phyloP scores from a whole-genome alignment of 306 rosid genomes.

The Cucumis melo region DNA sequence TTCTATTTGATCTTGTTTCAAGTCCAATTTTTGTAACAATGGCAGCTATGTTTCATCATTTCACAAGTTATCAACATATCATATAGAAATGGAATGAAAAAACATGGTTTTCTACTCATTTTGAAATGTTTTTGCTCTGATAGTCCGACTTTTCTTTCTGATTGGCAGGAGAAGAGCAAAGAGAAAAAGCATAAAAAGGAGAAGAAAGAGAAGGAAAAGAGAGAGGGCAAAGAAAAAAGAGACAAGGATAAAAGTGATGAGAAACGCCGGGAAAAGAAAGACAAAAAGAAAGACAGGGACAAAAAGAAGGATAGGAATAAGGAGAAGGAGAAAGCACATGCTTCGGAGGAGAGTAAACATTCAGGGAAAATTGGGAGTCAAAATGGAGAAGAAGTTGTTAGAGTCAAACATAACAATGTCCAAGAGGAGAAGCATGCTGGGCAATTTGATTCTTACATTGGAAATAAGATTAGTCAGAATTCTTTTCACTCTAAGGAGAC shows the following conservation, averaged over 20 bases:
- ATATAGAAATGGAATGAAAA: neutral
- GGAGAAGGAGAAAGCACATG: conserved; percentile 34
- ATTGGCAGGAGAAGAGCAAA: conserved; percentile 58
- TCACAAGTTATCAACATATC: neutral
- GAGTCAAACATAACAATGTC: conserved; percentile 27
- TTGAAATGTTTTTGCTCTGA: neutral
- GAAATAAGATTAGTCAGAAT: conserved; percentile 41
- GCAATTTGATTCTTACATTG: conserved; percentile 31
- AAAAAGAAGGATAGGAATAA: conserved; percentile 48
- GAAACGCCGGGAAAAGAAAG: conserved; percentile 63
- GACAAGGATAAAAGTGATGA: conserved; percentile 62
- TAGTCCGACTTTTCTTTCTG: neutral
- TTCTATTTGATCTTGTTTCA: neutral
- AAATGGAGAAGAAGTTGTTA: conserved; percentile 30
- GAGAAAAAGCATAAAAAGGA: conserved; percentile 71
- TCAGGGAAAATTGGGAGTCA: conserved; percentile 30
- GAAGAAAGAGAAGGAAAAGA: conserved; percentile 64
- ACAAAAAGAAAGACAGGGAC: conserved; percentile 62
- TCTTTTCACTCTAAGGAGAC: conserved; percentile 38
- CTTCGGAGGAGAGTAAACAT: conserved; percentile 41
- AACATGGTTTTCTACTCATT: neutral
- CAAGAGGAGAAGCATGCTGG: conserved; percentile 26
- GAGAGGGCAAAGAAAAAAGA: conserved; percentile 54
- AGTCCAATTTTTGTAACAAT: neutral
- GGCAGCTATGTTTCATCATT: neutral